Base-by-base conservation (phyloP, 1,139 yeast genomes). In the Scheffersomyces insectosa region DNA sequence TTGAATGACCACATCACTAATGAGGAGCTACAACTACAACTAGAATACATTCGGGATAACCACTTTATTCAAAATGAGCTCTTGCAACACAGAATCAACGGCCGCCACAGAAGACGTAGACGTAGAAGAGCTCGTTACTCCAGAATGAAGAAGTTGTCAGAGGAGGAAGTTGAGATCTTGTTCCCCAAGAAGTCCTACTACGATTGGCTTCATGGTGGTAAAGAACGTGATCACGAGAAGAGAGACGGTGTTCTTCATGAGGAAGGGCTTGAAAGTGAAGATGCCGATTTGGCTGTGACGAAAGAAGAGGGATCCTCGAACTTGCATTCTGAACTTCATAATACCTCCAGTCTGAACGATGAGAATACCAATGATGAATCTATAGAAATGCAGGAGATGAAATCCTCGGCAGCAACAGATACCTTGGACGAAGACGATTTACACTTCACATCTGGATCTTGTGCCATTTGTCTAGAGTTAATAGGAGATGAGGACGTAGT, bases 391-490 rank as follows among this genome's bases (percentile, higher is more conserved):
- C 38, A 28, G n/a, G 31, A 35, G 33, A 16, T 39, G 38, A 33
- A 9, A 29, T 30, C 30, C 12, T 33, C 38, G 23, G 28, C 28
- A 15, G 13, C 39, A 8, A 29, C 39, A 38, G 36, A 39, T 8
- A 42, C 37, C 12, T 20, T 7, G 3, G 25, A 20, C 25, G 57
- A 55, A 31, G 35, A 41, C 12, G 77, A 68, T 33, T 64, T 75
- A 38, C 87, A 80, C 57, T 83, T 71, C 52, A 79, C 83, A 30
- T 83, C 88, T 1, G 93, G 89, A n/a, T 65, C 79, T 3, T 88
- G 96, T 70, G 91, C 93, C 14, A 85, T 88, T 51, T 88, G 96
- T 63, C 73, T 87, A 41, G 95, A 87, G 42, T 59, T 67, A 9
- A 75, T 85, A 54, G 85, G 80, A 48, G 78, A 78, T 42, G 82